Base-by-base conservation (phyloP, 345 rosid genomes). In the Hibiscus tridactylites region DNA sequence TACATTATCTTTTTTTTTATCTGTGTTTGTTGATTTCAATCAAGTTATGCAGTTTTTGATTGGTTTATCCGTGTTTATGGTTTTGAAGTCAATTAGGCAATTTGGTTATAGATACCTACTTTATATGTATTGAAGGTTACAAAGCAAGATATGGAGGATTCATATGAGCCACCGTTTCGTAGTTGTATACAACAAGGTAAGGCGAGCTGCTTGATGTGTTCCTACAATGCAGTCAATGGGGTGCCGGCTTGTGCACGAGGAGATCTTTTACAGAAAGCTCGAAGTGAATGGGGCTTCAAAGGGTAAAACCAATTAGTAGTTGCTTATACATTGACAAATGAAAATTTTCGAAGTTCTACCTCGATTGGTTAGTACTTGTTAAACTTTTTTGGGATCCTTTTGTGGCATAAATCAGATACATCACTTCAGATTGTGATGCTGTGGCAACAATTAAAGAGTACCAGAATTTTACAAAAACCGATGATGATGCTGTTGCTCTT, bases 131-230 rank as follows among this genome's bases (percentile, higher is more conserved):
- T 56, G 28, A 80, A 94, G 98, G 95, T 94, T 21, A 86, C 96
- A 21, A 81, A 83, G 67, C 98, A 90, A 78, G 98, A 94, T 79
- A 72, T 86, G 89, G 88, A 83, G 77, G 98, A 94, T 65, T 87
- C 96, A 1, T 94, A 76, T 74, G 85, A 88, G 82, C 95, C 95
- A 0, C 98, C 97, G 11, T 94, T 94, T 77, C 83, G 75, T 59
- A 85, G 92, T 61, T 91, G 97, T 74, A 62, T 94, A 6, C 76
- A 79, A 72, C 83, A 88, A 80, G 98, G 91, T 56, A 86, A 88
- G 86, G 97, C 93, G 37, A 91, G 95, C 80, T 91, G 98, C 89
- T 83, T 94, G 80, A 94, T 94, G 97, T 91, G 98, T 72, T 87
- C 98, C 9, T 91, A 90, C 79, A 94, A 87, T 83, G 85, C 76